Percentiles rank a stretch among this genome's conserved stretches.
These are phyloP conservation scores for Corylus heterophylla DNA, from an alignment of 306 rosid genomes.

Conservation along the genomic window DNA sequence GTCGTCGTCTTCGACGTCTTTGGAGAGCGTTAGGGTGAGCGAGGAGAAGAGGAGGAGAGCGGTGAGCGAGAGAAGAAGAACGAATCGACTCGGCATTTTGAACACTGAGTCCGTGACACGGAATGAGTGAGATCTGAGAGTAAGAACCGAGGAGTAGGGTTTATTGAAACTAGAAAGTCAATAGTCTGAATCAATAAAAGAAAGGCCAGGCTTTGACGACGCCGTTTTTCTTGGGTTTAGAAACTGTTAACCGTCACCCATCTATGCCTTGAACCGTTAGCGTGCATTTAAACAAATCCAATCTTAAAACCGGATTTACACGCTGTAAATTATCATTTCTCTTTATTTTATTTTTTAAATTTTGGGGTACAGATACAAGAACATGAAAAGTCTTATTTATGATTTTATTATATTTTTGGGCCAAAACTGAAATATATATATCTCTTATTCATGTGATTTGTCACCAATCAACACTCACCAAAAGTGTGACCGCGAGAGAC, in stretches of 20 bases:
- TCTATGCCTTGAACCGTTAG: too few relatives aligned
- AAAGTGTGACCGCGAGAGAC: too few relatives aligned
- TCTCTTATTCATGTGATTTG: too few relatives aligned
- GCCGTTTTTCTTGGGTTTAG: not conserved
- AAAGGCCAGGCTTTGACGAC: conserved; percentile 8
- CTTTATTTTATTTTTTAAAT: too few relatives aligned
- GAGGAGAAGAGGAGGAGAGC: conserved; percentile 71
- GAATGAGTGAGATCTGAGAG: not conserved
- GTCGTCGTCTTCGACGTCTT: conserved; percentile 43
- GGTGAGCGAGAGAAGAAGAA: conserved; percentile 47
- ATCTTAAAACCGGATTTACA: too few relatives aligned
- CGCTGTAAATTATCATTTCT: too few relatives aligned
- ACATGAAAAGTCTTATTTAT: too few relatives aligned
- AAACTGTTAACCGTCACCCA: not conserved
- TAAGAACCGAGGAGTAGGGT: conserved; percentile 5
- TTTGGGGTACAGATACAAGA: too few relatives aligned
- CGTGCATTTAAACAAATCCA: too few relatives aligned
- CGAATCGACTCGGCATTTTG: conserved; percentile 61
- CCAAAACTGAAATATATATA: too few relatives aligned
- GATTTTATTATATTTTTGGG: too few relatives aligned
- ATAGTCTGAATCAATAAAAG: not conserved
- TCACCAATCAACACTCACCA: too few relatives aligned
- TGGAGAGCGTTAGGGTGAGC: conserved; percentile 42
- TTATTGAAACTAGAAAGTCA: conserved; percentile 4
- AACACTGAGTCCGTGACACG: not conserved